phyloP scores from a whole-genome alignment of 1,284 basidiomycete genomes.

The Anthracocystis setariae region DNA sequence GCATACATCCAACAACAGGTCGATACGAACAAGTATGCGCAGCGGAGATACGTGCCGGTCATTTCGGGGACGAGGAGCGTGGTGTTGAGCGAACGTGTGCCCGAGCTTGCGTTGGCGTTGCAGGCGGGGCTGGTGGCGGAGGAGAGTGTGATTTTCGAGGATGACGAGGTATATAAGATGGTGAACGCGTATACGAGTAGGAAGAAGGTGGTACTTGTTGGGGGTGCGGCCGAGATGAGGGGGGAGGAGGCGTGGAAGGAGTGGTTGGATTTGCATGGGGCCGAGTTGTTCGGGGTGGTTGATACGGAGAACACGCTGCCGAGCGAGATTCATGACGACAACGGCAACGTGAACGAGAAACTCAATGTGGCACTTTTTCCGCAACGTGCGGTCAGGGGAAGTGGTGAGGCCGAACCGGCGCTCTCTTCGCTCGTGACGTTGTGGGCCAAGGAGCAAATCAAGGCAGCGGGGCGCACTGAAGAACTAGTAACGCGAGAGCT shows the following conservation, averaged over 20 bases:
- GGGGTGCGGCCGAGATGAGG: conserved; percentile 12
- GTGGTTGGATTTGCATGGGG: conserved; percentile 42
- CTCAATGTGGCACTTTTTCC: conserved; percentile 35
- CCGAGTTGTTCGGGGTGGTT: conserved; percentile 39
- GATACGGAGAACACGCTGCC: conserved; percentile 36
- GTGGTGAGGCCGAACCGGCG: conserved; percentile 30
- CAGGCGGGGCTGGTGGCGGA: conserved; percentile 32
- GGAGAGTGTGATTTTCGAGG: conserved; percentile 39
- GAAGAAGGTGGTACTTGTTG: conserved; percentile 39
- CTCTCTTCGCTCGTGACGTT: conserved; percentile 40
- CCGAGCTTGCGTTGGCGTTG: conserved; percentile 32
- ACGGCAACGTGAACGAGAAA: conserved; percentile 27
- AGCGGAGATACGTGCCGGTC: conserved; percentile 42
- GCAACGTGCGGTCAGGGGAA: conserved; percentile 9
- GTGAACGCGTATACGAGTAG: conserved; percentile 39
- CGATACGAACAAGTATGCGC: conserved; percentile 13
- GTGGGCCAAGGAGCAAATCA: conserved; percentile 29
- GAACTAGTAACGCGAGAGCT: conserved; percentile 26
- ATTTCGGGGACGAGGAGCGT: conserved; percentile 14
- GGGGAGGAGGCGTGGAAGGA: conserved; percentile 28
- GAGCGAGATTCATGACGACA: conserved; percentile 25
- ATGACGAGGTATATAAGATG: conserved; percentile 37
- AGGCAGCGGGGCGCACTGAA: background rate
- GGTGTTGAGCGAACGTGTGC: conserved; percentile 4
- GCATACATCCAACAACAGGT: conserved; percentile 33